These are phyloP conservation scores for Hypholoma sublateritium DNA, from an alignment of 768 basidiomycete species.

Conservation along the genomic window DNA sequence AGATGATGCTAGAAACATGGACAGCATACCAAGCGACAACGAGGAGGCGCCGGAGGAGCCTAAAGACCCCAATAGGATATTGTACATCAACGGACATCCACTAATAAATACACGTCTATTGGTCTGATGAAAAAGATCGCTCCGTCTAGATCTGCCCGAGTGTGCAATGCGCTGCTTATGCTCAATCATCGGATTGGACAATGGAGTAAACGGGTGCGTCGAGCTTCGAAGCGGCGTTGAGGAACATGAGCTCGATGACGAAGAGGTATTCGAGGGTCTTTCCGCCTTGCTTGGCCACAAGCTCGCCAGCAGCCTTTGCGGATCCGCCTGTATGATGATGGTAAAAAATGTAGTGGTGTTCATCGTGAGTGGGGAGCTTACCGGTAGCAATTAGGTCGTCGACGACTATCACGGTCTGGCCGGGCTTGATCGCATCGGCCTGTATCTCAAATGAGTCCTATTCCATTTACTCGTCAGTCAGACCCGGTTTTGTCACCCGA, in stretches of 20 bases:
- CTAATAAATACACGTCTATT: constrained; percentile 74
- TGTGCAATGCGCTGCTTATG: not conserved
- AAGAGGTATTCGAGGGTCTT: constrained; percentile 92
- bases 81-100: constrained; percentile 78
- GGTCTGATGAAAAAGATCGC: constrained; percentile 36
- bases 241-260: constrained; percentile 79
- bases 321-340: constrained; percentile 68
- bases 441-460: constrained; percentile 98
- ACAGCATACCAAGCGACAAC: constrained; percentile 19
- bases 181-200: constrained; percentile 68
- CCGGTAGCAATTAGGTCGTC: constrained; percentile 98
- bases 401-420: constrained; percentile 82
- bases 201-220: constrained; percentile 90
- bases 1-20: constrained; percentile 25
- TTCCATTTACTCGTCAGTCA: not conserved
- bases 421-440: constrained; percentile 75
- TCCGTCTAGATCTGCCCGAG: constrained; percentile 2
- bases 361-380: constrained; percentile 28
- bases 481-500: not conserved
- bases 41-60: constrained; percentile 21
- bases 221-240: constrained; percentile 75
- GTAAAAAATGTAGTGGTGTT: not conserved
- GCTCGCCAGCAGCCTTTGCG: constrained; percentile 88
- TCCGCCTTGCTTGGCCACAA: constrained; percentile 80
- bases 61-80: constrained; percentile 45